Base-by-base conservation (phyloP, 2,329 filamentous ascomycete species). In the Ascochyta pisi region DNA sequence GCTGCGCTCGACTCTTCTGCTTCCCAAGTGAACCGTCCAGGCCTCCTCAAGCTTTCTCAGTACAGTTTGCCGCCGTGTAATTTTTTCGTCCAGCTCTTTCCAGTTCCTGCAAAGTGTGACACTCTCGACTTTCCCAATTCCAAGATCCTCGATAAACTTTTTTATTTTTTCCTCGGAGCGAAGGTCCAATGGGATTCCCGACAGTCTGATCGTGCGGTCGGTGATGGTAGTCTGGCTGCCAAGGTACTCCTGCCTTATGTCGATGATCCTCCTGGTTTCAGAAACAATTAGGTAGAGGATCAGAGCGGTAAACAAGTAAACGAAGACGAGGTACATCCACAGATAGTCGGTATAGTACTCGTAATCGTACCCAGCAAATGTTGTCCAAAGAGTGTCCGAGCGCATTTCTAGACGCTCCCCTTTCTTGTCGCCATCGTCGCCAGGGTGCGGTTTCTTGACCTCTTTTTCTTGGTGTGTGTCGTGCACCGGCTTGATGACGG, bases 221-320 rank as follows among this genome's bases (percentile, higher is more conserved):
- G 95, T 98, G 47, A 97, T 86, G n/a, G 94, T 98, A 0, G 90
- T 93, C 75, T 98, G 94, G 22, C 89, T 92, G 12, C 95, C 95
- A 9, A 99, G 83, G 71, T 97, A 99, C 55, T 92, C 87, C 74
- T 99, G 95, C 23, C 95, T 84, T 27, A 94, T 85, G 53, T 88
- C 85, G 62, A 98, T 96, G 48, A 99, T 89, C 56, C 87, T 89
- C 64, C 89, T 86, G 0, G 95, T 98, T 76, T 96, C 89, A 38
- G 84, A 84, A 55, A 94, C 86, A 67, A 98, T 87, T 64, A 94
- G 85, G 72, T 93, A 96, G 12, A 97, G 80, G 0, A 91, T 90
- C 38, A 98, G 78, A 1, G 81, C 86, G 6, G 89, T 94, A 75
- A 98, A 99, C 46, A 98, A 83, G 78, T 97, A 99, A 1, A 92